Evolutionary conservation across 768 basidiomycete genomes (phyloP), one percentile per base, ranked within the genome.

Genomic region (Lentinula lateritia): DNA sequence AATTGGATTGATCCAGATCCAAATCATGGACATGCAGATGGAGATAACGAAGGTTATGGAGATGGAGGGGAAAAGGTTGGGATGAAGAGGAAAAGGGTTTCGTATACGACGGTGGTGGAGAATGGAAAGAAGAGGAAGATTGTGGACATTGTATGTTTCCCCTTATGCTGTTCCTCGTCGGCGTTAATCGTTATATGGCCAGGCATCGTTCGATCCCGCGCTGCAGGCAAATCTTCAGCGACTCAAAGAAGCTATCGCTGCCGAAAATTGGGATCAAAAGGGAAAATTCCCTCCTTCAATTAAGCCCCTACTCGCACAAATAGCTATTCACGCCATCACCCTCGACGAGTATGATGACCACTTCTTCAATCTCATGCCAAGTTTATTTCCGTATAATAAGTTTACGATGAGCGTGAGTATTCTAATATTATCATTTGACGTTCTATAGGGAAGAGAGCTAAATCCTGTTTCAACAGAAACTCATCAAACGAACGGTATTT

Each of bases 301-400:
- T 65, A 93, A 92, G 64, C 90, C 90, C 0, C 64, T 84, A 5
- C 80, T 98, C 3, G 76, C 79, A n/a, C 71, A 83, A 9, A 81
- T 92, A 43, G 92, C 94, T 0, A 69, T 92, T 42, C 80, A 86
- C 54, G 95, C 96, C 0, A 85, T 96, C 67, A 77, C 81, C 32
- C 80, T 91, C n/a, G 90, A 88, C 71, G 87, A 95, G 70, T 97
- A 96, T 73, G 90, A 93, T 63, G 95, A 96, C 16, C 84, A 90
- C 67, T 96, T 96, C 72, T 98, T 96, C 75, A 88, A 85, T 67
- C 78, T 89, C 18, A 90, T 98, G 85, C 93, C 95, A 0, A 79
- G 75, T 23, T 72, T 96, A 42, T 94, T 98, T 67, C 93, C 94
- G 0, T 98, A 98, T 70, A 99, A 99, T 76, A 87, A 89, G 65